Percentiles rank a stretch among this genome's conserved stretches.
phyloP scores from a whole-genome alignment of 169 alveolate genomes.

The Plasmodium cynomolgi region DNA sequence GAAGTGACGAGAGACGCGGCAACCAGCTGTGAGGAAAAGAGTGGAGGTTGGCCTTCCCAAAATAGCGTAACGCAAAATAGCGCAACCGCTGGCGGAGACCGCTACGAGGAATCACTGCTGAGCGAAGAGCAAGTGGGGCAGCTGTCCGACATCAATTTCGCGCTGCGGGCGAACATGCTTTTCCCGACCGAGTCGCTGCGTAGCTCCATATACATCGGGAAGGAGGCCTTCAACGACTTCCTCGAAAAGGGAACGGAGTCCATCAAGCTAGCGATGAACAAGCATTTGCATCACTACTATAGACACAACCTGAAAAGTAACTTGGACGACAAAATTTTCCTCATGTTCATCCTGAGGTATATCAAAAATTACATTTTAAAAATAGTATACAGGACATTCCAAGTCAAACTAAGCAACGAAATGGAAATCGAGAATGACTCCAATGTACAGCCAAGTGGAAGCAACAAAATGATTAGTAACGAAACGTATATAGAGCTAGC shows the following conservation, averaged over 20 bases:
- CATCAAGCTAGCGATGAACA: constrained; percentile 28
- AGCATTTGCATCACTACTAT: constrained; percentile 49
- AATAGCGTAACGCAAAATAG: not conserved
- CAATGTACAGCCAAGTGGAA: not conserved
- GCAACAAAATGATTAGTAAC: constrained; percentile 15
- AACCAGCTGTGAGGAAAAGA: not conserved
- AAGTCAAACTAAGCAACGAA: constrained; percentile 37
- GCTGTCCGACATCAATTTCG: constrained; percentile 4
- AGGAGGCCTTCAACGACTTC: constrained; percentile 63
- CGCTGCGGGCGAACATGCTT: constrained; percentile 25
- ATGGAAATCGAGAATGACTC: constrained; percentile 58
- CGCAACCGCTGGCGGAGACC: not conserved
- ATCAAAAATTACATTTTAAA: constrained; percentile 41
- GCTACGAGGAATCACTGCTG: not conserved
- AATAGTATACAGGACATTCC: constrained; percentile 57
- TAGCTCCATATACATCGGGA: constrained; percentile 50
- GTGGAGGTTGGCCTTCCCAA: no score
- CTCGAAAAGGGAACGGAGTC: constrained; percentile 49
- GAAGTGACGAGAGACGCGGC: no score
- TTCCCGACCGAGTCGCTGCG: constrained; percentile 26
- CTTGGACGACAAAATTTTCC: constrained; percentile 47
- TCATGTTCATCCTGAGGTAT: constrained; percentile 59
- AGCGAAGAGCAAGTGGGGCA: constrained; percentile 24
- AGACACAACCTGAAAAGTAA: constrained; percentile 15
- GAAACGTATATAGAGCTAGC: constrained; percentile 33